Evolutionary conservation across 2,329 filamentous ascomycete genomes (phyloP).

Genomic region (Daldinia sp.): DNA sequence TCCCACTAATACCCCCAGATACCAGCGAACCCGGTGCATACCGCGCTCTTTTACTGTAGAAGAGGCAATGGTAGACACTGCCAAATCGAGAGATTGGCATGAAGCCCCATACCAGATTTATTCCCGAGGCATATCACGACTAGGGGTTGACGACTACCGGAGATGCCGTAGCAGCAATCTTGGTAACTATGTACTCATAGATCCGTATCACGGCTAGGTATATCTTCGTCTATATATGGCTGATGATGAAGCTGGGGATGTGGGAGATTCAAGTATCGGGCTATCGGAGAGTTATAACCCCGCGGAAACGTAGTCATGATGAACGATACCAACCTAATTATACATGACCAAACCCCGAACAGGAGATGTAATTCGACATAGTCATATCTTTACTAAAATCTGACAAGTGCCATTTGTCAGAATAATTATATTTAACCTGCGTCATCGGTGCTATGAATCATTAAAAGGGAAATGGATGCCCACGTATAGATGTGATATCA

Average conservation of each 20-base stretch:
- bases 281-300: slow-evolving; percentile 23
- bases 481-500: slow-evolving; percentile 4
- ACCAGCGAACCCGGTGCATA: slow-evolving; percentile 7
- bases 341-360: slow-evolving; percentile 28
- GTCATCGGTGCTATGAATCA: slow-evolving; percentile 24
- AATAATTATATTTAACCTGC: slow-evolving; percentile 13
- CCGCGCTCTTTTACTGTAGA: neutral
- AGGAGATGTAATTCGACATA: slow-evolving; percentile 27
- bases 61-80: neutral
- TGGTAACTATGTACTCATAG: slow-evolving; percentile 23
- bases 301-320: slow-evolving; percentile 24
- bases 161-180: slow-evolving; percentile 18
- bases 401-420: slow-evolving; percentile 31
- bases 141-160: slow-evolving; percentile 4
- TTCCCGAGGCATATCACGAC: neutral
- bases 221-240: slow-evolving; percentile 1
- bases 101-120: slow-evolving; percentile 3
- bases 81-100: slow-evolving; percentile 3
- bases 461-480: slow-evolving; percentile 20
- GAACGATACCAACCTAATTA: slow-evolving; percentile 12
- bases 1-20: slow-evolving; percentile 8
- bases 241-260: slow-evolving; percentile 11
- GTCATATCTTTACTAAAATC: slow-evolving; percentile 12
- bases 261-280: slow-evolving; percentile 16
- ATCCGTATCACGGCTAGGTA: slow-evolving; percentile 4